Percentiles rank a stretch among this genome's conserved stretches.
phyloP scores from a whole-genome alignment of 352 stramenopile species.

The Pythium phragmiticola region DNA sequence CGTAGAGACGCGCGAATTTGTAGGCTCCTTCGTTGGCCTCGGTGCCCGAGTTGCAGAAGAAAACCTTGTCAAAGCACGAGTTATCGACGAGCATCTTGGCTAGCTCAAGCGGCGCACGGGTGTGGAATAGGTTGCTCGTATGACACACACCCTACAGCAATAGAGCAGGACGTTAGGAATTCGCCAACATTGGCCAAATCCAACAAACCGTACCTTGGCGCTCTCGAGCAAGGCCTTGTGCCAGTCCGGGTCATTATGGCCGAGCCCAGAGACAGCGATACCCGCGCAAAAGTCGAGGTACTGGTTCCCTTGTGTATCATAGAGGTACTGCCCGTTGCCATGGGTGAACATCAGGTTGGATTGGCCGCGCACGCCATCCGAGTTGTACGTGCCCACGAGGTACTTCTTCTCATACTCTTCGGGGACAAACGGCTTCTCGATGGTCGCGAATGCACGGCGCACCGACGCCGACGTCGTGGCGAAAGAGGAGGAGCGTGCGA shows the following conservation, averaged over 20 bases:
- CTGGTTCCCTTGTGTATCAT: slow-evolving; percentile 82
- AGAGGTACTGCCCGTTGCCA: slow-evolving; percentile 91
- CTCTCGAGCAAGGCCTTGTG: slow-evolving; percentile 66
- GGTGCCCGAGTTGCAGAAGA: slow-evolving; percentile 97
- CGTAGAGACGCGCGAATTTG: slow-evolving; percentile 86
- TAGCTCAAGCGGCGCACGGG: slow-evolving; percentile 90
- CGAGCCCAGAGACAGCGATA: slow-evolving; percentile 87
- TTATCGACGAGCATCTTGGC: slow-evolving; percentile 95
- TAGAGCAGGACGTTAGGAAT: not conserved
- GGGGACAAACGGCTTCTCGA: slow-evolving; percentile 38
- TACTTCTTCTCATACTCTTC: slow-evolving; percentile 82
- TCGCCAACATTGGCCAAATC: slow-evolving; percentile 24
- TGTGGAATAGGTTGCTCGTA: slow-evolving; percentile 97
- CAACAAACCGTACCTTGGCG: slow-evolving; percentile 37
- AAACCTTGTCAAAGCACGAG: slow-evolving; percentile 96
- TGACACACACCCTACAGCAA: slow-evolving; percentile 86
- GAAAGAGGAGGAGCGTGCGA: slow-evolving; percentile 10
- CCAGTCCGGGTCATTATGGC: slow-evolving; percentile 90
- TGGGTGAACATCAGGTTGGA: slow-evolving; percentile 73
- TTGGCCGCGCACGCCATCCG: slow-evolving; percentile 66
- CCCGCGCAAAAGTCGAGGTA: slow-evolving; percentile 94
- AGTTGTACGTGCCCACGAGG: slow-evolving; percentile 82
- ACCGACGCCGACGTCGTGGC: slow-evolving; percentile 1
- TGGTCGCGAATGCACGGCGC: slow-evolving; percentile 31
- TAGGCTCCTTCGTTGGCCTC: slow-evolving; percentile 89